Conservation (phyloP, 1,139 yeast species). For the Yamadazyma atlantica region DNA sequence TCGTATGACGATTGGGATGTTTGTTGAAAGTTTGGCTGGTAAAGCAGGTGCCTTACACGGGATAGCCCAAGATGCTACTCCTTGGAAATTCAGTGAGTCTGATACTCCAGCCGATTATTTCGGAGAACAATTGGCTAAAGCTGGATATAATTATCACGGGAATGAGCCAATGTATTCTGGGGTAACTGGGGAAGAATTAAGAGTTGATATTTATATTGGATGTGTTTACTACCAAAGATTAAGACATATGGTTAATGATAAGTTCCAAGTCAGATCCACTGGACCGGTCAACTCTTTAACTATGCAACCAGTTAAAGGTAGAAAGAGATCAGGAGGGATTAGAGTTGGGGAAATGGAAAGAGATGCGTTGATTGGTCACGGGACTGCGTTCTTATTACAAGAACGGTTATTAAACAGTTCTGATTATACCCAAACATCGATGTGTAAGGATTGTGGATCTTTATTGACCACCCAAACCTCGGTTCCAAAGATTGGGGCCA, state of each 20-base stretch:
- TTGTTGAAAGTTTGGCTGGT: slow-evolving; percentile 96
- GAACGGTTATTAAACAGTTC: slow-evolving; percentile 95
- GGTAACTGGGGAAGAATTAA: slow-evolving; percentile 95
- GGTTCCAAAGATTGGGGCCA: slow-evolving; percentile 86
- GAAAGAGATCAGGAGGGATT: slow-evolving; percentile 99
- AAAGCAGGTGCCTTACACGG: slow-evolving; percentile 99
- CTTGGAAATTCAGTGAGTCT: slow-evolving; percentile 88
- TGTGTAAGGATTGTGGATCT: slow-evolving; percentile 94
- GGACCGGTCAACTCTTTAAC: slow-evolving; percentile 97
- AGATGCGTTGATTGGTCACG: slow-evolving; percentile 98
- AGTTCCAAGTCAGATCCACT: slow-evolving; percentile 98
- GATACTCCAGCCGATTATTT: slow-evolving; percentile 98
- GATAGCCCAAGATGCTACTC: slow-evolving; percentile 95
- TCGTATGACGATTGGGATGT: slow-evolving; percentile 99
- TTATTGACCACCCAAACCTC: slow-evolving; percentile 84
- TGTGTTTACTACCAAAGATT: slow-evolving; percentile 96
- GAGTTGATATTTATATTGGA: slow-evolving; percentile 95
- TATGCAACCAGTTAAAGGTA: slow-evolving; percentile 99
- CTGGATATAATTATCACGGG: slow-evolving; percentile 97
- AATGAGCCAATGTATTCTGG: slow-evolving; percentile 99
- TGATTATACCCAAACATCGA: slow-evolving; percentile 87
- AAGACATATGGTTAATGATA: slow-evolving; percentile 99
- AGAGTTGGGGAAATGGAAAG: slow-evolving; percentile 99
- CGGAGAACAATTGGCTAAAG: slow-evolving; percentile 82
- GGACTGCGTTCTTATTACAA: slow-evolving; percentile 93